Conservation (phyloP, 2,329 filamentous ascomycete genomes). For the Ceratocystis destructans region DNA sequence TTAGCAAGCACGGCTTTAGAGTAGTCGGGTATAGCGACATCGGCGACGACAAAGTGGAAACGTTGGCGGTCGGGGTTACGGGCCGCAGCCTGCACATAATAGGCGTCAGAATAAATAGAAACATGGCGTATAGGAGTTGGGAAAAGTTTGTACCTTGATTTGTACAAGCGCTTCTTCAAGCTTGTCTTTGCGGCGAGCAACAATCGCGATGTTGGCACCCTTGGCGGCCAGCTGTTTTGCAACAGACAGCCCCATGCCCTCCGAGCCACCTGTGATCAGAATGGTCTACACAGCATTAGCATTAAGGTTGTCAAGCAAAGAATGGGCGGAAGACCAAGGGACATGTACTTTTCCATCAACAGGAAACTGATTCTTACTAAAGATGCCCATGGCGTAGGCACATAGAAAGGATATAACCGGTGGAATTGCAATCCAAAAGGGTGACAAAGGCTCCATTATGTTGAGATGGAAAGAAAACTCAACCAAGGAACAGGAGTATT, state of each 20-base stretch:
- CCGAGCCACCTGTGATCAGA: slow-evolving; percentile 78
- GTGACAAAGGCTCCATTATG: slow-evolving; percentile 16
- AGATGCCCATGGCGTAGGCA: slow-evolving; percentile 49
- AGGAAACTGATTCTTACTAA: slow-evolving; percentile 58
- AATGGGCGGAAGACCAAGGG: not conserved
- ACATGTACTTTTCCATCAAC: slow-evolving; percentile 65
- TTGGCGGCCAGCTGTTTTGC: slow-evolving; percentile 63
- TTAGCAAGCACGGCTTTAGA: slow-evolving; percentile 56
- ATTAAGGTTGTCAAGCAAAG: not conserved
- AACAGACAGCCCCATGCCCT: slow-evolving; percentile 74
- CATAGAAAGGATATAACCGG: slow-evolving; percentile 28
- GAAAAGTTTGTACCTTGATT: slow-evolving; percentile 40
- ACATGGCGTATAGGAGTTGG: not conserved
- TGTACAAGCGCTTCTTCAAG: slow-evolving; percentile 53
- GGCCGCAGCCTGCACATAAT: slow-evolving; percentile 39
- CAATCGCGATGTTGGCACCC: slow-evolving; percentile 75
- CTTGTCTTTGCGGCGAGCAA: slow-evolving; percentile 63
- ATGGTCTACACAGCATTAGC: slow-evolving; percentile 47
- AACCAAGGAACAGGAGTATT: not conserved
- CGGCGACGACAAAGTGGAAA: slow-evolving; percentile 73
- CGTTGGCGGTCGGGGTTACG: slow-evolving; percentile 52
- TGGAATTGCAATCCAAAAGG: slow-evolving; percentile 22
- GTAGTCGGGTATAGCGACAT: slow-evolving; percentile 59
- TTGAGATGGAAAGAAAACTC: not conserved
- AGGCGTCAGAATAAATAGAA: not conserved